Base-by-base conservation (phyloP, 169 alveolate genomes). In the Cryptosporidium sp. region DNA sequence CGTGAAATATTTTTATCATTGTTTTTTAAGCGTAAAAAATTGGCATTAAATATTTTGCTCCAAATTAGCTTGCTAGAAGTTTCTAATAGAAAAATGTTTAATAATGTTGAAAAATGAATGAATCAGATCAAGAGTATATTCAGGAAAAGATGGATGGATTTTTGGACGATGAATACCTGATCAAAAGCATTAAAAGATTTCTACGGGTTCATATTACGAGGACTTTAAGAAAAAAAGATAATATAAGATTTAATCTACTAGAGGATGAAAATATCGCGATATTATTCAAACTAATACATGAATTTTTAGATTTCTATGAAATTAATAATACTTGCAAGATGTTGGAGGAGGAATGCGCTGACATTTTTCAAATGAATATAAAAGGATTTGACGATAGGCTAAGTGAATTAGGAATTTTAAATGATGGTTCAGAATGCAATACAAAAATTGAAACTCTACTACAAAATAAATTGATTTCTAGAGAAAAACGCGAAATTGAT, bases 401-500 rank as follows among this genome's bases (percentile, higher is more conserved):
- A 35, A 29, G 16, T 16, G 55, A 80, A 39, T 58, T 70, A 3
- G 75, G 23, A 8, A 62, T 29, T 41, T 43, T 43, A 16, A 31
- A 65, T 16, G 9, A n/a, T 18, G 26, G 7, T 18, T 48, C 62
- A 29, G 73, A 43, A 16, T 37, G 41, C 23, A 55, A 73, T 8
- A 80, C 89, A 0, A 62, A 29, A 16, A 61, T 80, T 26, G 89
- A 80, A 65, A 62, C n/a, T 16, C 37, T 80, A 29, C 37, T 80
- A 26, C 14, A 62, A 7, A 61, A 26, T 8, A 41, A 39, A 37
- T 14, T 43, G 16, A 8, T 41, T n/a, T 65, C 12, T 29, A 43
- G 37, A 7, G 70, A 58, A n/a, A 65, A 80, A 31, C 16, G 43
- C 68, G 80, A 80, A 65, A 80, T 65, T 29, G 89, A 80, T 26